These are phyloP conservation scores for Fragaria iinumae DNA, from an alignment of 306 rosid species.

Conservation along the genomic window DNA sequence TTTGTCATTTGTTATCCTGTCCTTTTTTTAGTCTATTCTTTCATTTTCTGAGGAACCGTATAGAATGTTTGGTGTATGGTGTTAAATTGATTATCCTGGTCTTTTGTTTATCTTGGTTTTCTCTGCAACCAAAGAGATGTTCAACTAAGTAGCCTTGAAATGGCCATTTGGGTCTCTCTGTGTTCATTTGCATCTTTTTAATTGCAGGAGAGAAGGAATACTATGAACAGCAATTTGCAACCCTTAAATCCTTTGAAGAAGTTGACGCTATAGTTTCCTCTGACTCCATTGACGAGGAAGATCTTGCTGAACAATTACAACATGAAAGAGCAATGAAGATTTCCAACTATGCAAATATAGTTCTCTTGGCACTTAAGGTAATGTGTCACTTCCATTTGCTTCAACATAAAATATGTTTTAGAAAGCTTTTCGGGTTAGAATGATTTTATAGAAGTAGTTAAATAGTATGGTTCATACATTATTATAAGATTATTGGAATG, in stretches of 20 bases:
- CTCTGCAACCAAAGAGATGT: constrained; percentile 3
- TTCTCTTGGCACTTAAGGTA: constrained; percentile 52
- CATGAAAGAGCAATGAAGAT: constrained; percentile 56
- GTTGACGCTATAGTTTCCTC: constrained; percentile 28
- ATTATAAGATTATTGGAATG: neutral
- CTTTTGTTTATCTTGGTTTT: neutral
- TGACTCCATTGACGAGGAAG: constrained; percentile 25
- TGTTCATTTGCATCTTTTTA: neutral
- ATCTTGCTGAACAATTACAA: constrained; percentile 29
- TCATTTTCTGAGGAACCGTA: neutral
- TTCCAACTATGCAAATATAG: constrained; percentile 45
- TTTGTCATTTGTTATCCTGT: neutral
- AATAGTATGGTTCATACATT: neutral
- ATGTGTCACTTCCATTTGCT: neutral
- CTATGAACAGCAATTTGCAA: constrained; percentile 46
- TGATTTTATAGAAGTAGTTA: neutral
- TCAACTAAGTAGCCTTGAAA: neutral
- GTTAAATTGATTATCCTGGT: neutral
- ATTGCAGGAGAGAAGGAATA: constrained; percentile 50
- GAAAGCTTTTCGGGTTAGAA: neutral
- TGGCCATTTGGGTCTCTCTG: neutral
- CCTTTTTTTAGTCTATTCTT: neutral
- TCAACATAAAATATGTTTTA: neutral
- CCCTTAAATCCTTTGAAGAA: constrained; percentile 48
- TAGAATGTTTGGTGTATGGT: constrained; percentile 4